Evolutionary conservation across 108 stramenopile species (phyloP), one percentile per base, ranked within the genome.

Genomic region (Stephanodiscus triporus): DNA sequence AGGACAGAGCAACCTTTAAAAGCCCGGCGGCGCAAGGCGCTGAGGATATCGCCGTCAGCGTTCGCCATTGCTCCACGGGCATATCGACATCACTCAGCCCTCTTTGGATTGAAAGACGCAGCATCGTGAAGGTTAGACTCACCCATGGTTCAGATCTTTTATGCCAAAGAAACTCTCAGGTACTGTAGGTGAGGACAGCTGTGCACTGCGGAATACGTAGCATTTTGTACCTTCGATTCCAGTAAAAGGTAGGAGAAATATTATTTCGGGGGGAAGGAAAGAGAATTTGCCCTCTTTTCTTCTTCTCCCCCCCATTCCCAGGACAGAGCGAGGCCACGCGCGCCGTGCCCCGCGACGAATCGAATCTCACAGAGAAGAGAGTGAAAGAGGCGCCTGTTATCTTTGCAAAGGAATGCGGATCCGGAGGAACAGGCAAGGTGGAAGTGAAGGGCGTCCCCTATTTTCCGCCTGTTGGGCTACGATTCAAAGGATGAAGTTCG

Each of bases 231-330:
- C 19, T 38, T 0, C 8, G 24, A 59, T 27, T 59, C 34, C 36
- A 59, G 58, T 59, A 59, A 59, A 36, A 17, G 58, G 58, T 37
- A 59, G 29, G 58, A 37, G 58, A 37, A 59, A 59, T 4, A 14
- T 53, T 0, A 20, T 57, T 57, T 30, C 27, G 56, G 34, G 37
- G 58, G 40, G 9, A 11, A 9, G 40, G 1, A 40, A 40, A 40
- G 40, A 9, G 8, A 9, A 9, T 11, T 11, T 11, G 40, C 40
- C 40, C 40, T 9, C 11, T 40, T 40, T 40, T 40, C 11, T 34
- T n/a, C n/a, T n/a, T n/a, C n/a, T n/a, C n/a, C n/a, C n/a, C n/a
- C n/a, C n/a, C n/a, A n/a, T n/a, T n/a, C n/a, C n/a, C n/a, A n/a
- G n/a, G n/a, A n/a, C n/a, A n/a, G n/a, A n/a, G n/a, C n/a, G n/a